Evolutionary conservation across 441 rosid genomes (phyloP), one percentile per base, ranked within the genome.

Genomic region (Pelargonium myrrhifolium): DNA sequence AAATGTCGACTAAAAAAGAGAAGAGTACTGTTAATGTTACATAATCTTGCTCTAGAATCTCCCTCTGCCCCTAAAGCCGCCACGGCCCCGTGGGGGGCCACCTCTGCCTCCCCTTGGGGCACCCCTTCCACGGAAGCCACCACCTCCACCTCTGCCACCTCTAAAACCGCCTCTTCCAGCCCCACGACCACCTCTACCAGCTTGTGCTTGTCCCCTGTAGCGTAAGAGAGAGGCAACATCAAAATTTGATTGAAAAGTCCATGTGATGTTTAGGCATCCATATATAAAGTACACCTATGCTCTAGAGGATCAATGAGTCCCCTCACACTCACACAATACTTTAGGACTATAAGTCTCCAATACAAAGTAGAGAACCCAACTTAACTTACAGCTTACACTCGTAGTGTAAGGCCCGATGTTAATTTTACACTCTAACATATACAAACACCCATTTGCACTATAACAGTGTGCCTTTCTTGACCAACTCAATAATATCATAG

Each of bases 91-190:
- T 10, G 84, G 68, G 58, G 82, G 79, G 60, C 83, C 84, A 35
- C 89, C 86, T 89, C 79, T 83, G 83, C 80, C 90, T 81, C 71
- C 90, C 91, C 96, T 97, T 88, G 67, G 93, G 88, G 60, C 98
- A 96, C 49, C 75, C 78, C 60, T 87, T 66, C 98, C 98, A 92
- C 67, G 68, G 85, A 42, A 84, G 74, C 66, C 90, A 89, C 68
- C 77, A 21, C 73, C 72, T 64, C 68, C 77, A 26, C 73, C 72
- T 64, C 74, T 55, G 37, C 67, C 64, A 66, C 69, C 17, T 64
- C 78, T 4, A 71, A 47, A 64, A 79, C 84, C 3, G 76, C 78
- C 22, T 80, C 68, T 53, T 31, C 12, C 8, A 61, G 76, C 20
- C 58, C 65, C 55, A 47, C 55, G 55, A 47, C 55, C 37, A 71